Evolutionary conservation across 2,329 filamentous ascomycete genomes (phyloP), one percentile per base, ranked within the genome.

Genomic region (Aureobasidium sp.): DNA sequence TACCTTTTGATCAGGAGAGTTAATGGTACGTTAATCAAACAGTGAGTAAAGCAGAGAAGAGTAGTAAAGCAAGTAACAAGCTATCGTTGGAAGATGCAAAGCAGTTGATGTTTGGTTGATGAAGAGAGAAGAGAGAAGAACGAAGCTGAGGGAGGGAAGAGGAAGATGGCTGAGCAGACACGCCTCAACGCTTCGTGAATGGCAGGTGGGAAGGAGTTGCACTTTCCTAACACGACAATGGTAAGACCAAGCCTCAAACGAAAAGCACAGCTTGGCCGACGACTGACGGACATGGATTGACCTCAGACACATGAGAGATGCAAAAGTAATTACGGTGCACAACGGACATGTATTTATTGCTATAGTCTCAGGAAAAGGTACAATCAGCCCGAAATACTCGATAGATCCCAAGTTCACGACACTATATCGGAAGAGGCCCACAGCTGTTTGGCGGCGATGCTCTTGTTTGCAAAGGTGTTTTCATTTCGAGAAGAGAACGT

Each of bases 41-140:
- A 47, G 42, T 44, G 37, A 55, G 55, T 57, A 45, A 57, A 57
- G 53, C 41, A 48, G 45, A 42, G 39, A 42, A 44, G 37, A 39
- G 34, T 34, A 56, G 41, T 57, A 57, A 45, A 45, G 41, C 41
- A 55, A n/a, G 25, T 29, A 55, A 31, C 37, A 57, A 57, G 53
- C 53, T 57, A 39, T 56, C 27, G 29, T 51, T 57, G 53, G 53
- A 57, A 57, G 53, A 57, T 57, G 29, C 39, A 45, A 52, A 44
- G 27, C 27, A 36, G 53, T 57, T 45, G 53, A 57, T 57, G 53
- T 57, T 52, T 57, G 41, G 51, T 42, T 57, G 36, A 44, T 44
- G 37, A 20, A 56, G 51, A 29, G 27, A 56, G 37, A 42, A 31
- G 36, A 42, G 36, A 55, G 37, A 36, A 34, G 52, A 56, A 22